Evolutionary conservation across 129 eudicot genomes (phyloP).

Genomic region (Logfia minima): DNA sequence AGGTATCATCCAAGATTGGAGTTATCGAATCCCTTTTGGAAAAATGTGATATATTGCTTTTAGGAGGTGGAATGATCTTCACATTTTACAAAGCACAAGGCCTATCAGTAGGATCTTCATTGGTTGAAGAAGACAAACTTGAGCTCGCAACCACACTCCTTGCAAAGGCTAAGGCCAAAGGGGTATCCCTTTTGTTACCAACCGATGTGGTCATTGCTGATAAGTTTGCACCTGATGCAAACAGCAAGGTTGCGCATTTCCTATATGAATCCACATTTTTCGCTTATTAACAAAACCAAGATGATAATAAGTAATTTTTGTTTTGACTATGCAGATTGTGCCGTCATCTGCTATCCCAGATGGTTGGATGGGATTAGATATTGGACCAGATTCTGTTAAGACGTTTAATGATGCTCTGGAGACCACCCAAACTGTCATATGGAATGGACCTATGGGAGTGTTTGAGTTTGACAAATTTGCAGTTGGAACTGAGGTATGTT

Average conservation of each 20-base stretch:
- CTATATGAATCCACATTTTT: neutral
- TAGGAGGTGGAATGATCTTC: slow-evolving; percentile 70
- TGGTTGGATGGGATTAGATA: slow-evolving; percentile 79
- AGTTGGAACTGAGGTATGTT: slow-evolving; percentile 66
- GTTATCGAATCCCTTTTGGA: slow-evolving; percentile 70
- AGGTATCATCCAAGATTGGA: slow-evolving; percentile 66
- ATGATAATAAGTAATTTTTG: neutral
- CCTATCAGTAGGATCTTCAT: slow-evolving; percentile 51
- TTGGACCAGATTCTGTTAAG: slow-evolving; percentile 67
- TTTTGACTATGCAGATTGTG: slow-evolving; percentile 39
- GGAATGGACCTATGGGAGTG: slow-evolving; percentile 74
- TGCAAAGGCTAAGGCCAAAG: slow-evolving; percentile 54
- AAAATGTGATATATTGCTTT: slow-evolving; percentile 54
- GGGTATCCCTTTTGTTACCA: slow-evolving; percentile 54
- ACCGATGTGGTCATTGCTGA: slow-evolving; percentile 56
- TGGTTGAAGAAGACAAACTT: slow-evolving; percentile 33
- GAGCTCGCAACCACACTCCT: slow-evolving; percentile 60
- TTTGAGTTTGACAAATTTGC: slow-evolving; percentile 63
- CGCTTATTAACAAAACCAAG: neutral
- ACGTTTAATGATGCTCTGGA: slow-evolving; percentile 65
- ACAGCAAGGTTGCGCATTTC: slow-evolving; percentile 48
- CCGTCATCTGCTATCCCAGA: slow-evolving; percentile 66
- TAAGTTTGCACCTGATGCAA: slow-evolving; percentile 64
- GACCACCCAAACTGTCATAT: slow-evolving; percentile 56
- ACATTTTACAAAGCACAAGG: slow-evolving; percentile 71